Conservation (phyloP, 2,329 filamentous ascomycete species). For the Cadophora malorum region DNA sequence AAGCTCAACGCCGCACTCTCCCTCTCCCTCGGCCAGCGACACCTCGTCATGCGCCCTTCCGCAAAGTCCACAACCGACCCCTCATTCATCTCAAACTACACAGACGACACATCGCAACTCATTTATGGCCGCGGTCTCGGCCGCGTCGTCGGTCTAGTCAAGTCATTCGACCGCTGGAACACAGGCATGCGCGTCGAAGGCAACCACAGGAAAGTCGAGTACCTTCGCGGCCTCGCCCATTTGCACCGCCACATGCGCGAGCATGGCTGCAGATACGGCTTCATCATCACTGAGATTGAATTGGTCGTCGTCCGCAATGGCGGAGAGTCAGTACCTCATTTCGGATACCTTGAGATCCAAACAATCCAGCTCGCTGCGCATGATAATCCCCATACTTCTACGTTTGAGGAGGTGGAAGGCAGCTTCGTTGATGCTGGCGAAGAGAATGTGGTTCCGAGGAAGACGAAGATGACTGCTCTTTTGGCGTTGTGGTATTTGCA, state of each 20-base stretch:
- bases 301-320: conserved; percentile 88
- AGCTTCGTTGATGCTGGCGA: conserved; percentile 38
- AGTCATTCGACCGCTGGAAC: conserved; percentile 93
- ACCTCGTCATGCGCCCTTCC: conserved; percentile 50
- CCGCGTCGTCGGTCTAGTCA: conserved; percentile 83
- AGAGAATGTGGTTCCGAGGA: conserved; percentile 49
- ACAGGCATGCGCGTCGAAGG: conserved; percentile 89
- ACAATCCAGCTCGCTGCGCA: conserved; percentile 62
- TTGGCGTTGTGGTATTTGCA: conserved; percentile 81
- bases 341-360: conserved; percentile 84
- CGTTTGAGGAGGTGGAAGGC: conserved; percentile 36
- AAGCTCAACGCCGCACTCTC: conserved; percentile 86
- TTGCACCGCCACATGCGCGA: conserved; percentile 93
- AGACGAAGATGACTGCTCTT: conserved; percentile 74
- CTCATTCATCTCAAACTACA: conserved; percentile 57
- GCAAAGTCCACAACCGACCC: conserved; percentile 44
- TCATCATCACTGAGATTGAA: conserved; percentile 96
- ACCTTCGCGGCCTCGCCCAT: conserved; percentile 84
- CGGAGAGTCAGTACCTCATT: conserved; percentile 49
- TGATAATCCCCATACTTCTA: conserved; percentile 31
- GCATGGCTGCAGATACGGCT: conserved; percentile 90
- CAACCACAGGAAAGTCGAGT: conserved; percentile 85
- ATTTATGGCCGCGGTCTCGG: conserved; percentile 57
- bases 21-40: conserved; percentile 73
- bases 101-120: conserved; percentile 55